These are phyloP conservation scores for Picea sitchensis DNA, from an alignment of 75 land plant species.

Conservation along the genomic window DNA sequence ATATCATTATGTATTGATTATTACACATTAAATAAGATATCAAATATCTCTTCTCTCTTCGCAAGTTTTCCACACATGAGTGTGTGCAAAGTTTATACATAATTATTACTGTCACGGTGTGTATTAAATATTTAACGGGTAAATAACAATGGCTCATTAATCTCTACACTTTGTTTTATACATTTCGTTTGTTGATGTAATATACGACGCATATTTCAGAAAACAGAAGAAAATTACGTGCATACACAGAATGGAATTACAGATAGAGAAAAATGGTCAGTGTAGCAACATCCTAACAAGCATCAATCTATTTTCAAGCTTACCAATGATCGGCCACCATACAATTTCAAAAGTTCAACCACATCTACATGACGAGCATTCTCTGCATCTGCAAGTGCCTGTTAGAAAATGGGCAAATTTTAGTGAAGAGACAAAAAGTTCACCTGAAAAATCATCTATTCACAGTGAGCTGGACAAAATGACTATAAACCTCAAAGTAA, in stretches of 20 bases:
- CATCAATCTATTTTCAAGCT: not conserved
- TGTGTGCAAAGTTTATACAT: too few relatives aligned
- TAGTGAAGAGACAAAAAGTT: not conserved
- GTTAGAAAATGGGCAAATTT: slow-evolving; percentile 8
- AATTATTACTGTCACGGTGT: too few relatives aligned
- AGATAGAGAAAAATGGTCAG: not conserved
- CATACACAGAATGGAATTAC: not conserved
- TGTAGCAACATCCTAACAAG: not conserved
- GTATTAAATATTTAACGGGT: too few relatives aligned
- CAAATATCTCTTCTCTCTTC: too few relatives aligned
- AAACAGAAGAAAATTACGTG: not conserved
- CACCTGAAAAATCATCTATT: not conserved
- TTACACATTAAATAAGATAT: too few relatives aligned
- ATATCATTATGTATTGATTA: too few relatives aligned
- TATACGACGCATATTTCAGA: too few relatives aligned
- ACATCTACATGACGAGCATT: slow-evolving; percentile 45
- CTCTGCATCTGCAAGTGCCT: slow-evolving; percentile 90
- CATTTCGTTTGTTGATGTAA: too few relatives aligned
- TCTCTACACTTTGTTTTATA: too few relatives aligned
- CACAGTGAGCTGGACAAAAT: not conserved
- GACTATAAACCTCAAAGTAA: not conserved
- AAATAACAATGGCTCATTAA: too few relatives aligned
- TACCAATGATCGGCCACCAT: slow-evolving; percentile 58
- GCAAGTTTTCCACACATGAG: too few relatives aligned
- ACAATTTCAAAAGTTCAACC: slow-evolving; percentile 55